Evolutionary conservation across 2,329 filamentous ascomycete species (phyloP), one percentile per base, ranked within the genome.

Genomic region (Fusarium xylarioides): DNA sequence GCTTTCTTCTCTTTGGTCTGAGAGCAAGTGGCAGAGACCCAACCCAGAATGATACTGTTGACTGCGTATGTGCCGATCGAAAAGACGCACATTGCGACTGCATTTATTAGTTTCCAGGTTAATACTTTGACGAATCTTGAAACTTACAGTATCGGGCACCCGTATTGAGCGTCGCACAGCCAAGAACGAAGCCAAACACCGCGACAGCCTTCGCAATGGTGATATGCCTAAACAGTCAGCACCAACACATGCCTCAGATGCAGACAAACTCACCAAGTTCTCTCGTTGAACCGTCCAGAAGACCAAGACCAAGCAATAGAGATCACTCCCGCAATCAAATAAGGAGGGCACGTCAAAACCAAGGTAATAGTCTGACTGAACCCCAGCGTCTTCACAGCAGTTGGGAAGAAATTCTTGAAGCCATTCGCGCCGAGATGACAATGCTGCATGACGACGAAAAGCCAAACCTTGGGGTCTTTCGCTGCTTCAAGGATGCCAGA

Each of bases 361-460:
- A 81, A 74, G 0, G 78, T 78, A 3, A 77, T 70, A 14, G 75
- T 79, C 15, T 69, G 73, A 21, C 68, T 65, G 28, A 76, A 76
- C 2, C 72, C 75, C 0, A 78, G 43, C 0, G 84, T 76, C 52
- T 77, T 62, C 0, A 78, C 73, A 19, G 76, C 75, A 6, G 76
- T 74, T 0, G 75, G 76, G 4, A 77, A 76, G 40, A 78, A 76
- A 21, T 79, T 79, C 68, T 86, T 83, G 72, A 85, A 84, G 3
- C 83, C 82, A 47, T 85, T 85, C 19, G 85, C 85, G 2, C 84
- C 84, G 34, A 87, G 76, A 74, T 87, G 85, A 68, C 86, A 83
- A 73, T 87, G 86, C 66, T 86, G 83, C 84, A 87, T 86, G 54
- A 86, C 78, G 6, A 82, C 82, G 44, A 87, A 84, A 2, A 87